phyloP scores from a whole-genome alignment of 139 green algal species.

The Chlorella sp. region DNA sequence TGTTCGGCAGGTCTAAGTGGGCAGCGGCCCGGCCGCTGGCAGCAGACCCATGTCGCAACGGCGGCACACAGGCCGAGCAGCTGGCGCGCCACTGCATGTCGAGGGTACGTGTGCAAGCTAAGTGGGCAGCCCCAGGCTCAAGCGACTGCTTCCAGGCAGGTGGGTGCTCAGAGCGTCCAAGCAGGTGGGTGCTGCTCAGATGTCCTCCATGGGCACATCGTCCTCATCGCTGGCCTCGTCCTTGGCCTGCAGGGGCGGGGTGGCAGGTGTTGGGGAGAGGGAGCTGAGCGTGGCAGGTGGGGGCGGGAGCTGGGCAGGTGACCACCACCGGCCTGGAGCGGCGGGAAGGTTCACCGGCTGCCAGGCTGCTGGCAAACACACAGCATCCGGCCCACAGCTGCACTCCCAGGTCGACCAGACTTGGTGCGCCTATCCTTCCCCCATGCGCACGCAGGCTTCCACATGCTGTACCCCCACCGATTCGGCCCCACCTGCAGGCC shows the following conservation, averaged over 20 bases:
- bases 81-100: background rate
- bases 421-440: too few species aligned
- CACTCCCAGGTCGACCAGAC: background rate
- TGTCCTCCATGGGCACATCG: constrained; percentile 28
- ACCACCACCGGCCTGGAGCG: background rate
- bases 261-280: background rate
- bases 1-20: too few species aligned
- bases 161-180: too few species aligned
- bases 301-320: background rate
- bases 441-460: too few species aligned
- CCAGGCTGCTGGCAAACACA: too few species aligned
- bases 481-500: constrained; percentile 9
- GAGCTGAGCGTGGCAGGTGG: background rate
- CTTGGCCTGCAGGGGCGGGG: constrained; percentile 1
- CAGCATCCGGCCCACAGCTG: background rate
- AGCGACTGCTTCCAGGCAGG: background rate
- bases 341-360: background rate
- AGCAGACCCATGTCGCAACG: too few species aligned
- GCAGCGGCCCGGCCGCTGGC: too few species aligned
- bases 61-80: background rate
- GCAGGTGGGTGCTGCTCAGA: constrained; percentile 2
- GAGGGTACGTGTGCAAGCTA: background rate
- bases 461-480: too few species aligned
- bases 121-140: background rate
- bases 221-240: constrained; percentile 29